These are phyloP conservation scores for Cadophora gregata DNA, from an alignment of 2,329 filamentous ascomycete genomes.

Conservation along the genomic window DNA sequence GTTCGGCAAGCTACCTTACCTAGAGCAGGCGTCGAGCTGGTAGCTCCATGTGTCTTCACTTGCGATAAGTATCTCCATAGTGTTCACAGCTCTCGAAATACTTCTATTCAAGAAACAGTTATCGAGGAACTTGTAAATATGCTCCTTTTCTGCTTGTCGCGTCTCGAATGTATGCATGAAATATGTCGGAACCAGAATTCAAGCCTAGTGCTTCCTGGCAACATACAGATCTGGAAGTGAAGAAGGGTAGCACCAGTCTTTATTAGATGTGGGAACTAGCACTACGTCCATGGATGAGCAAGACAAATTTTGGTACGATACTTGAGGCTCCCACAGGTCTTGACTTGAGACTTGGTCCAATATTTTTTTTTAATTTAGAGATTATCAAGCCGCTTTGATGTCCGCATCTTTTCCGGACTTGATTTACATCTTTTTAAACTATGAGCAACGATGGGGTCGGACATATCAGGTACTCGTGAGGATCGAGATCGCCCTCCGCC, in stretches of 20 bases:
- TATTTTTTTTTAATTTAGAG: neutral
- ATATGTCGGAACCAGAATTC: neutral
- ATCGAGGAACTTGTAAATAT: neutral
- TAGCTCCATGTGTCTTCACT: neutral
- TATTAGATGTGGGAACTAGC: neutral
- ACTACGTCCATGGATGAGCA: neutral
- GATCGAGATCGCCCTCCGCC: neutral
- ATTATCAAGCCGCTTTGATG: neutral
- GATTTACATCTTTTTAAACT: neutral
- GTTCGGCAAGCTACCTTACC: neutral
- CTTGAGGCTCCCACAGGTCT: neutral
- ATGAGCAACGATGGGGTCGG: neutral
- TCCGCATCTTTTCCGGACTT: neutral
- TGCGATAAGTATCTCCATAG: neutral
- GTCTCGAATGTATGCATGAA: neutral
- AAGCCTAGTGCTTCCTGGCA: neutral
- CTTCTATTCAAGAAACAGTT: neutral
- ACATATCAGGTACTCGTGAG: neutral
- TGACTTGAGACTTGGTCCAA: neutral
- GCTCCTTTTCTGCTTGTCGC: neutral
- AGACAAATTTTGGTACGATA: neutral
- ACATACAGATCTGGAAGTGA: neutral
- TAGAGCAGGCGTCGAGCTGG: neutral
- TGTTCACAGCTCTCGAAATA: neutral
- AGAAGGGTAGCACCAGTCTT: neutral